Evolutionary conservation across 495 filamentous ascomycete species (phyloP).

Genomic region (Penicillium manginii): DNA sequence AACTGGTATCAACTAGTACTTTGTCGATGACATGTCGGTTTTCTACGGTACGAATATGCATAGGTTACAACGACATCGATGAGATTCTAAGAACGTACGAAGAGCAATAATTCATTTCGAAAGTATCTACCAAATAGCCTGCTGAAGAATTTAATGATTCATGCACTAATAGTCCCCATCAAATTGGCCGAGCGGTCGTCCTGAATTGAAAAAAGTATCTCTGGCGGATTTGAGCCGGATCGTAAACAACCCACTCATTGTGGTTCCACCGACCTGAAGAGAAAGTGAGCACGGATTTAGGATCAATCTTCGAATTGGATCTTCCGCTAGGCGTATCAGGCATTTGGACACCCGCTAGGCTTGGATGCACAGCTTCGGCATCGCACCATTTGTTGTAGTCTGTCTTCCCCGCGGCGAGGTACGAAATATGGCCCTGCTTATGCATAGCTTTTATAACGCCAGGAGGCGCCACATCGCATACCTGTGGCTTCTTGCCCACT

Average conservation of each 20-base stretch:
- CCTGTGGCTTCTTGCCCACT: neutral
- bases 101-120: too few relatives aligned
- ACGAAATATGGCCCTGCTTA: neutral
- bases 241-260: conserved; percentile 67
- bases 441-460: neutral
- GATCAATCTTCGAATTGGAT: neutral
- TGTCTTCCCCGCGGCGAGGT: neutral
- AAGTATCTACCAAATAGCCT: too few relatives aligned
- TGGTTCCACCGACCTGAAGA: too few relatives aligned
- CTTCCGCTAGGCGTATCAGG: conserved; percentile 8
- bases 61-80: too few relatives aligned
- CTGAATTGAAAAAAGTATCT: conserved; percentile 70
- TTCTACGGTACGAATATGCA: too few relatives aligned
- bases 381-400: conserved; percentile 8
- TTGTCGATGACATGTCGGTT: too few relatives aligned
- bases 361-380: conserved; percentile 15
- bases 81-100: too few relatives aligned
- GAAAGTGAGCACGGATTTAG: too few relatives aligned
- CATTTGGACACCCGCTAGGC: conserved; percentile 14
- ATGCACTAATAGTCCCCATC: too few relatives aligned
- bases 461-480: neutral
- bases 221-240: conserved; percentile 70
- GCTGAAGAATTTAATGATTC: too few relatives aligned
- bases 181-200: neutral
- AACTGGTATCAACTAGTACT: too few relatives aligned